Conservation (phyloP, 306 rosid genomes). For the Lathyrus sativus region DNA sequence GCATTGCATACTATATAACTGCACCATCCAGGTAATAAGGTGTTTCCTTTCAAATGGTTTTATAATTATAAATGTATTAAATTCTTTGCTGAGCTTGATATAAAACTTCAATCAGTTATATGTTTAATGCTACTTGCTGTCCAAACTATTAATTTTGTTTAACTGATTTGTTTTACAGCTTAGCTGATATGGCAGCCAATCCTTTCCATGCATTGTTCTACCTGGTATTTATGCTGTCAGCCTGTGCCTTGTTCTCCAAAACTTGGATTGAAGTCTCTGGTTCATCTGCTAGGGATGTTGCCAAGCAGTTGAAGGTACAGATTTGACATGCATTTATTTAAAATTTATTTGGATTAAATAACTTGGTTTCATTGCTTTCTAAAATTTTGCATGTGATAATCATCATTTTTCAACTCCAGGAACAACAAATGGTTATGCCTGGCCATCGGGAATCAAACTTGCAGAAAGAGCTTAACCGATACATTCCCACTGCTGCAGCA, state of each 20-base stretch:
- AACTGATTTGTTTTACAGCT: slow-evolving; percentile 56
- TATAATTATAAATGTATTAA: background rate
- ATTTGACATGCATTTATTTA: slow-evolving; percentile 46
- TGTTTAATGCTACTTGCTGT: background rate
- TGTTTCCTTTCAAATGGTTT: background rate
- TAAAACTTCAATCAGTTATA: background rate
- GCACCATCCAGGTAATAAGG: slow-evolving; percentile 79
- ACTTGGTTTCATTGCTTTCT: no score
- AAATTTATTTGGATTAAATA: background rate
- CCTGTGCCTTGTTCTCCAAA: slow-evolving; percentile 90
- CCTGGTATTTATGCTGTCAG: slow-evolving; percentile 82
- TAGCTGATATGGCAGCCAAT: slow-evolving; percentile 97
- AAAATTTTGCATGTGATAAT: slow-evolving; percentile 68
- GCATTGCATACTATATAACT: slow-evolving; percentile 90
- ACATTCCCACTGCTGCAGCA: slow-evolving; percentile 93
- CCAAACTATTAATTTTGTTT: slow-evolving; percentile 32
- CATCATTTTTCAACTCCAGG: slow-evolving; percentile 86
- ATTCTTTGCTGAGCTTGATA: slow-evolving; percentile 10
- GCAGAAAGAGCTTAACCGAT: slow-evolving; percentile 84
- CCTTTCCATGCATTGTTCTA: slow-evolving; percentile 93
- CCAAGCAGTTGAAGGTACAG: slow-evolving; percentile 83
- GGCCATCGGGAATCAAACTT: slow-evolving; percentile 89
- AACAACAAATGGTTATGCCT: slow-evolving; percentile 98
- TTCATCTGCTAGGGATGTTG: slow-evolving; percentile 94
- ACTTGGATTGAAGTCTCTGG: slow-evolving; percentile 99